phyloP scores from a whole-genome alignment of 208 protist genomes.

The Wallacemonas sp. region DNA sequence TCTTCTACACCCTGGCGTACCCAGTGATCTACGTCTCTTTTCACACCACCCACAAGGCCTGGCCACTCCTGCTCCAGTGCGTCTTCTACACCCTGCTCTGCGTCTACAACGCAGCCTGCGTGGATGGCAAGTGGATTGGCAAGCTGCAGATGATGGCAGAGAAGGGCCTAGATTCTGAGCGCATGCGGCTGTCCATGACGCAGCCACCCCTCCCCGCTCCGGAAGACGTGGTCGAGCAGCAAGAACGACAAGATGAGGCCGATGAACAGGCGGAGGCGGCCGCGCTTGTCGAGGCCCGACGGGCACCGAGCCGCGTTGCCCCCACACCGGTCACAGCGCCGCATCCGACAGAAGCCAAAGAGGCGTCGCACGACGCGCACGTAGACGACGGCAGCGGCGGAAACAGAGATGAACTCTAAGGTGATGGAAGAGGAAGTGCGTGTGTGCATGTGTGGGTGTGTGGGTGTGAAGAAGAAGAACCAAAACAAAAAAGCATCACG shows the following conservation, averaged over 20 bases:
- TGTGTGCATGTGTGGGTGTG: slow-evolving; percentile 1
- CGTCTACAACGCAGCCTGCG: slow-evolving; percentile 58
- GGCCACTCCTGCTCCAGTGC: slow-evolving; percentile 48
- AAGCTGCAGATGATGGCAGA: slow-evolving; percentile 51
- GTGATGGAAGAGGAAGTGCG: neutral
- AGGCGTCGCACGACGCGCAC: neutral
- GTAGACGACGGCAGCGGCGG: neutral
- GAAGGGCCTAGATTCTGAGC: slow-evolving; percentile 38
- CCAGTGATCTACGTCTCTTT: slow-evolving; percentile 47
- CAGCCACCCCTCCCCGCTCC: neutral
- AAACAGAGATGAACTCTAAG: neutral
- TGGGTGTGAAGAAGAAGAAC: neutral
- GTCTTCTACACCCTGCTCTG: slow-evolving; percentile 36
- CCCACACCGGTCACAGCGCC: no score
- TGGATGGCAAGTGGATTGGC: slow-evolving; percentile 55
- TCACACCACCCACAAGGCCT: slow-evolving; percentile 39
- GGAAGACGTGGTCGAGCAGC: neutral
- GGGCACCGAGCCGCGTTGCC: neutral
- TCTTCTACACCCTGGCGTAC: slow-evolving; percentile 56
- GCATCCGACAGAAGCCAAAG: neutral
- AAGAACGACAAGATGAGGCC: no score
- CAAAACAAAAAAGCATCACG: slow-evolving; percentile 16
- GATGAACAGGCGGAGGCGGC: no score
- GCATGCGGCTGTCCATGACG: slow-evolving; percentile 31
- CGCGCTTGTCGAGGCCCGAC: no score